These are phyloP conservation scores for Xylaria longipes DNA, from an alignment of 495 filamentous ascomycete genomes.

Conservation along the genomic window DNA sequence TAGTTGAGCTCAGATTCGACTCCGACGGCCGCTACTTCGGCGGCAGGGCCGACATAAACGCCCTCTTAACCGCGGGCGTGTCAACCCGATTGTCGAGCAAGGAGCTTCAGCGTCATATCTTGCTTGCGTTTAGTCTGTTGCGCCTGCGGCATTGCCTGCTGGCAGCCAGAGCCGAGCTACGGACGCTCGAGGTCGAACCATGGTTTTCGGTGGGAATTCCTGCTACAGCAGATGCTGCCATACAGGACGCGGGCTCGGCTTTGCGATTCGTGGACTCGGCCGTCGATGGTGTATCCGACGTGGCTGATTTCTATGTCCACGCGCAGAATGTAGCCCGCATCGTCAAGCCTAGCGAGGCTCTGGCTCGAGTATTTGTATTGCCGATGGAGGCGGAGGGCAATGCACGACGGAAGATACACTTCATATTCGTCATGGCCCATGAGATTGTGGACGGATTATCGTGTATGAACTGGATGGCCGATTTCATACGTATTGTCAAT, in stretches of 20 bases:
- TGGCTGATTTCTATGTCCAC: conserved; percentile 14
- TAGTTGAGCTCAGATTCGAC: conserved; percentile 22
- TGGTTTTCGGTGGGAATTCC: conserved; percentile 24
- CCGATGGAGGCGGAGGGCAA: conserved; percentile 2
- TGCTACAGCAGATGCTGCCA: conserved; percentile 7
- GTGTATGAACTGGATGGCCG: conserved; percentile 17
- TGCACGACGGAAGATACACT: conserved; percentile 1
- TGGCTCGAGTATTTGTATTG: conserved; percentile 22
- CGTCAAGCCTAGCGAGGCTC: conserved; percentile 13
- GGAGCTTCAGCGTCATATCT: conserved; percentile 12
- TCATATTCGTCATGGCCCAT: conserved; percentile 23
- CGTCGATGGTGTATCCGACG: conserved; percentile 8
- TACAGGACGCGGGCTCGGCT: conserved; percentile 17
- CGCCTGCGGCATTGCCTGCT: conserved; percentile 21
- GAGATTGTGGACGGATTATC: conserved; percentile 20
- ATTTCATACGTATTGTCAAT: conserved; percentile 17
- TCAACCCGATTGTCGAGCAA: conserved; percentile 8
- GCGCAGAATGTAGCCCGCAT: conserved; percentile 17
- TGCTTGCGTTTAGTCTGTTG: conserved; percentile 20
- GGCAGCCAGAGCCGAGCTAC: conserved; percentile 13
- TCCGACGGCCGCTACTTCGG: conserved; percentile 18
- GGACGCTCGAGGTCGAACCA: conserved; percentile 20
- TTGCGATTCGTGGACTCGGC: conserved; percentile 12
- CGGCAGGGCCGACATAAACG: conserved; percentile 22
- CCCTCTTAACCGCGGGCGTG: conserved; percentile 1